Evolutionary conservation across 2,329 filamentous ascomycete genomes (phyloP), one percentile per base, ranked within the genome.

Genomic region (Thermoascus crustaceus): DNA sequence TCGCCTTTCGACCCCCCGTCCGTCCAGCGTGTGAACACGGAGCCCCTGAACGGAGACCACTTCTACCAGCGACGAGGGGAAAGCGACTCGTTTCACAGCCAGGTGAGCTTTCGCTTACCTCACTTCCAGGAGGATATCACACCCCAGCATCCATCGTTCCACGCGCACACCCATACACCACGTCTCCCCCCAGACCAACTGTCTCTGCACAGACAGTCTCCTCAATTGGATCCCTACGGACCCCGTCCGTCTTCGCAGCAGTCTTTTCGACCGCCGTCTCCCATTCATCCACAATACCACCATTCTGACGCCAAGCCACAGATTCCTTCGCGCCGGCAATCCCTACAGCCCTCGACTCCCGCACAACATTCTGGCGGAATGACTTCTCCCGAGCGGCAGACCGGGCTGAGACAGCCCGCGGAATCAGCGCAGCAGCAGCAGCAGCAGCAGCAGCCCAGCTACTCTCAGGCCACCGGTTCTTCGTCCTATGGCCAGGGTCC

Each of bases 221-320:
- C 41, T 22, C 44, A 48, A 27, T 24, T 40, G 34, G 53, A 51
- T 34, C 42, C 41, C 16, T 42, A 54, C 32, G 39, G 44, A 21
- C 49, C 51, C 18, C 47, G 57, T 32, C 57, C 58, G 27, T 44
- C 55, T 4, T 61, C 58, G 7, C 54, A 57, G 39, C 52, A 58
- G 35, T 61, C 57, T 8, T 45, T 57, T 7, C 56, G 52, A 7
- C 55, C 54, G n/a, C 58, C 58, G 31, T 58, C 56, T 13, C 53
- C 56, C n/a, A 41, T 53, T 7, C 38, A 39, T 22, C 41, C 40
- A 8, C 43, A 38, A 5, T 44, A 40, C 19, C 40, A 38, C 13
- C 38, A 35, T 30, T 21, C 30, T 30, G 50, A 50, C 30, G 49
- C 40, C 33, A 40, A 38, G 30, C 46, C 45, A 29, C 47, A 49